Evolutionary conservation across 31 red algal species (phyloP).

Genomic region (Pterothamnion heteromorphum): DNA sequence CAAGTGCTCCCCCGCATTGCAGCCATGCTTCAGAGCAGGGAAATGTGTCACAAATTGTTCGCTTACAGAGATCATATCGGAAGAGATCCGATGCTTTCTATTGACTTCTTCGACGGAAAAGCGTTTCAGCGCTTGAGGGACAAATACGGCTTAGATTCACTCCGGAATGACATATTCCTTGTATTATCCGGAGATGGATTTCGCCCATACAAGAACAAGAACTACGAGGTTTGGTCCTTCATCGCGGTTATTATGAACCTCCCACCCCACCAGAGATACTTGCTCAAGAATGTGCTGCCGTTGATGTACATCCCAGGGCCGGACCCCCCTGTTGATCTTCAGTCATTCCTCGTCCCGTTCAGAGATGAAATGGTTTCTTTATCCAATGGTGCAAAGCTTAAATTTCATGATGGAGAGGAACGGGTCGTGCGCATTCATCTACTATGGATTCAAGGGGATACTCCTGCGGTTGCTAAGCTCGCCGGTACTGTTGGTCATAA

Average conservation of each 20-base stretch:
- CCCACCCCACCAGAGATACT: background rate
- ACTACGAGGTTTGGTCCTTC: background rate
- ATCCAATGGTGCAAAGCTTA: background rate
- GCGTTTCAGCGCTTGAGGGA: too few relatives aligned
- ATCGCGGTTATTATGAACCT: background rate
- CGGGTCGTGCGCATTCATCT: background rate
- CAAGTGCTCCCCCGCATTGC: too few relatives aligned
- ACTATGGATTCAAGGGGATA: background rate
- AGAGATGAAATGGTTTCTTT: background rate
- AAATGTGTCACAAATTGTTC: too few relatives aligned
- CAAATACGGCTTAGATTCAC: too few relatives aligned
- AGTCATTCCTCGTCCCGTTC: background rate
- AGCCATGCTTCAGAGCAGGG: too few relatives aligned
- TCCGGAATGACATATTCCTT: slow-evolving; percentile 34
- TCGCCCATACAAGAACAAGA: background rate
- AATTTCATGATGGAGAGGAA: background rate
- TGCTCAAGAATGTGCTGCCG: background rate
- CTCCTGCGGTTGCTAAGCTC: background rate
- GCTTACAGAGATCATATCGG: too few relatives aligned
- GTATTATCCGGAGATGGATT: background rate
- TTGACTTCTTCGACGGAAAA: too few relatives aligned
- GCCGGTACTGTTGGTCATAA: background rate
- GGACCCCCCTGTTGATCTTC: background rate
- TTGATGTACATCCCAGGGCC: background rate
- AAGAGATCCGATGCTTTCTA: too few relatives aligned